A percentile compares a stretch with the other conserved stretches of the same genome.
phyloP scores from a whole-genome alignment of 176 grass and related monocot genomes.

The Carex pumila region DNA sequence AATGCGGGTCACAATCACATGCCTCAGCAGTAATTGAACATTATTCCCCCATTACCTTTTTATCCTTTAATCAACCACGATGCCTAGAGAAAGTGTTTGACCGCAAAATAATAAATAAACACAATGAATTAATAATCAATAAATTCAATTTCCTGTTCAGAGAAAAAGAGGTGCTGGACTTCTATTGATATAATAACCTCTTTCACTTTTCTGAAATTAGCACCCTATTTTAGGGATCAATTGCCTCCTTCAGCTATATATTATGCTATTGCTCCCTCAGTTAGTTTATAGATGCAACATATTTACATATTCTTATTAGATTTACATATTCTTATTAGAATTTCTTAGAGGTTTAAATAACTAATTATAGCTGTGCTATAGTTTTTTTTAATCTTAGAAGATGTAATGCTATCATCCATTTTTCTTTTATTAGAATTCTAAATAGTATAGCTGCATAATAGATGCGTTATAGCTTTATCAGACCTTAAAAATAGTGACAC shows the following conservation, averaged over 20 bases:
- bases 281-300: too few relatives aligned
- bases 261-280: too few relatives aligned
- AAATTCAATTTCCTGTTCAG: background rate
- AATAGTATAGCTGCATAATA: too few relatives aligned
- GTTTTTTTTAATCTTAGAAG: background rate
- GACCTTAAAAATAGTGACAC: too few relatives aligned
- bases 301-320: too few relatives aligned
- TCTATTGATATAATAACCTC: background rate
- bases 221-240: background rate
- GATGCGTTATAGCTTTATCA: too few relatives aligned
- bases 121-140: background rate
- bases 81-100: constrained; percentile 25
- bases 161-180: background rate
- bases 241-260: background rate
- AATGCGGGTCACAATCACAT: constrained; percentile 30
- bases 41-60: background rate
- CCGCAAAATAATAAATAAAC: background rate
- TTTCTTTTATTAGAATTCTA: background rate
- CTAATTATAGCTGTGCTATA: too few relatives aligned
- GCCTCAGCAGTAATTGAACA: constrained; percentile 28
- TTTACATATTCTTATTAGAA: too few relatives aligned
- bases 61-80: constrained; percentile 32
- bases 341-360: too few relatives aligned
- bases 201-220: background rate
- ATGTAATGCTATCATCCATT: background rate